These are phyloP conservation scores for Penicillium sp. DNA, from an alignment of 2,329 filamentous ascomycete species.

Conservation along the genomic window DNA sequence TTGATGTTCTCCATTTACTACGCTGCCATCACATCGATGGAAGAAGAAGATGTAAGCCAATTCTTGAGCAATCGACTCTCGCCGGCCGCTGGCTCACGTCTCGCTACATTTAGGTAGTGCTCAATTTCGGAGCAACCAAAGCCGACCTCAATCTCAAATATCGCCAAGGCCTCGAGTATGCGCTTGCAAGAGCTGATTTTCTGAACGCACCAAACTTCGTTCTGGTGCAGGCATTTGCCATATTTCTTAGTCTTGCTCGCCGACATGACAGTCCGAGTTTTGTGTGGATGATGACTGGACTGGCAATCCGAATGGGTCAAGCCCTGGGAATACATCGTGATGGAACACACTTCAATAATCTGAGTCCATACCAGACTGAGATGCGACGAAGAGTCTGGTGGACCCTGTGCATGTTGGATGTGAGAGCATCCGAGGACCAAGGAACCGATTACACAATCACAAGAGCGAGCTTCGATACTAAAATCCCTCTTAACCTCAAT, in stretches of 20 bases:
- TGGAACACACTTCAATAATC: conserved; percentile 22
- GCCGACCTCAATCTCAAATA: conserved; percentile 18
- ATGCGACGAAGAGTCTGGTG: conserved; percentile 41
- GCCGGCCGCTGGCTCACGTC: background rate
- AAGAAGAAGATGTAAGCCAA: conserved; percentile 53
- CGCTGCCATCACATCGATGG: conserved; percentile 55
- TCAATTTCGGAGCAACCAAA: conserved; percentile 20
- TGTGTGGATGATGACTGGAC: conserved; percentile 24
- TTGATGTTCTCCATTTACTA: conserved; percentile 59
- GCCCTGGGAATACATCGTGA: conserved; percentile 20
- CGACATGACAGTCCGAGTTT: conserved; percentile 21
- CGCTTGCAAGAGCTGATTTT: conserved; percentile 21
- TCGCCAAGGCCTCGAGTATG: conserved; percentile 16
- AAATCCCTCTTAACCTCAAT: conserved; percentile 49
- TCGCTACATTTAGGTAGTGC: background rate
- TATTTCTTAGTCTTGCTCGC: conserved; percentile 17
- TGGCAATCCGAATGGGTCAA: conserved; percentile 19
- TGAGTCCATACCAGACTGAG: conserved; percentile 52
- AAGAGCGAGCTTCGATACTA: conserved; percentile 59
- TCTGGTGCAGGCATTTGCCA: conserved; percentile 17
- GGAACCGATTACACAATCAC: conserved; percentile 60
- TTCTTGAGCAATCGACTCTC: background rate
- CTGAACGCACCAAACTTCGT: conserved; percentile 16
- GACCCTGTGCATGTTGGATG: conserved; percentile 51
- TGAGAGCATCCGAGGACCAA: conserved; percentile 60